Conservation (phyloP, 371 early-diverging fungal genomes). For the Apophysomyces ossiformis region DNA sequence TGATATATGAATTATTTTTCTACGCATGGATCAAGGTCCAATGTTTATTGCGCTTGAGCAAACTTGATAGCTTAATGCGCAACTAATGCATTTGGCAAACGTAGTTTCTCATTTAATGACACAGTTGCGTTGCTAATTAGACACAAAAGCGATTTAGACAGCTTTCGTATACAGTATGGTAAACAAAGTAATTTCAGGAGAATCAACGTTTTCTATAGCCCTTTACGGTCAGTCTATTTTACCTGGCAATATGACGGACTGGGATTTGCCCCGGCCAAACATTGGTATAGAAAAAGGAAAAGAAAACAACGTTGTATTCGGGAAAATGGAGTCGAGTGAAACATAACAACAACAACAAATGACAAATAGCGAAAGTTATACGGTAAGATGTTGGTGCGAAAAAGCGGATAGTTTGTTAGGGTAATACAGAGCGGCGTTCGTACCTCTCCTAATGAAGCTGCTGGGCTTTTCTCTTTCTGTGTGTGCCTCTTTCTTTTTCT, state of each 20-base stretch:
- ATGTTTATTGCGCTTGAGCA: too few relatives aligned
- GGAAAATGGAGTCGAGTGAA: neutral
- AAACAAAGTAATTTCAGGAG: slow-evolving; percentile 1
- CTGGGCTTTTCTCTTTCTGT: neutral
- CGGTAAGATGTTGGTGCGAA: neutral
- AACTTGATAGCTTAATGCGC: too few relatives aligned
- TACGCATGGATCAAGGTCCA: too few relatives aligned
- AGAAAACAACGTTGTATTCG: slow-evolving; percentile 1
- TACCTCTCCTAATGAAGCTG: slow-evolving; percentile 7
- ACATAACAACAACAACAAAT: neutral
- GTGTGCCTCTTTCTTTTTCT: neutral
- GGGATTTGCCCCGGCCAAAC: neutral
- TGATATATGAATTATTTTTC: too few relatives aligned
- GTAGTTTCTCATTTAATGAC: too few relatives aligned
- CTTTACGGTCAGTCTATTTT: slow-evolving; percentile 2
- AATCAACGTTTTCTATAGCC: slow-evolving; percentile 12
- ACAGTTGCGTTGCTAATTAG: too few relatives aligned
- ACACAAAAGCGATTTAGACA: too few relatives aligned
- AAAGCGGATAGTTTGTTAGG: neutral
- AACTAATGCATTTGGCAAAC: too few relatives aligned
- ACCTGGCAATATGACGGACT: neutral
- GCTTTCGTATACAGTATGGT: neutral
- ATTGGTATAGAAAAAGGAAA: neutral
- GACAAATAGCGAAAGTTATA: neutral
- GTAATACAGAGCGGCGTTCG: slow-evolving; percentile 12